These are phyloP conservation scores for Epichloe uncinata DNA, from an alignment of 2,329 filamentous ascomycete species.

Conservation along the genomic window DNA sequence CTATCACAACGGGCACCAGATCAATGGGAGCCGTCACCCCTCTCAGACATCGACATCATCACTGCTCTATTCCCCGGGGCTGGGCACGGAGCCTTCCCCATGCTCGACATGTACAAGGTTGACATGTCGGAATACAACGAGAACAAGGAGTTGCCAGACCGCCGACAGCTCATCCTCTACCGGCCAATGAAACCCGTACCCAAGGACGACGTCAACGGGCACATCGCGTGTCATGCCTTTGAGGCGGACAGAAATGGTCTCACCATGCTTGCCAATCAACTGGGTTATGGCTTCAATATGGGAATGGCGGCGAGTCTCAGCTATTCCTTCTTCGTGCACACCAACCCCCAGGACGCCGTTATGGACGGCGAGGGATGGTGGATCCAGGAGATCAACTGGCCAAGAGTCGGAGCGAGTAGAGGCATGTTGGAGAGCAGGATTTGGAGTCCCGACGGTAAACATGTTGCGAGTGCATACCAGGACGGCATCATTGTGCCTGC, in stretches of 20 bases:
- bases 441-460: conserved; percentile 39
- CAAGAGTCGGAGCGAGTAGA: conserved; percentile 31
- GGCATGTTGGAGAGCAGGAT: conserved; percentile 35
- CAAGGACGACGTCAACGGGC: conserved; percentile 26
- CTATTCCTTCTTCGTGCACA: conserved; percentile 40
- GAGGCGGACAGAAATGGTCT: conserved; percentile 41
- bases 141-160: conserved; percentile 27
- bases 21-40: conserved; percentile 32
- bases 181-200: conserved; percentile 32
- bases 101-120: conserved; percentile 41
- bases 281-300: conserved; percentile 30
- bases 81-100: conserved; percentile 32
- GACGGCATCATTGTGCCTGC: conserved; percentile 31
- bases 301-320: conserved; percentile 32
- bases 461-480: conserved; percentile 42
- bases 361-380: conserved; percentile 38
- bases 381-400: conserved; percentile 38
- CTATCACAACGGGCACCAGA: conserved; percentile 22
- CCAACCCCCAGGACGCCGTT: conserved; percentile 32
- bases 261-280: conserved; percentile 35
- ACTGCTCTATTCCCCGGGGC: conserved; percentile 22
- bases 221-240: conserved; percentile 36
- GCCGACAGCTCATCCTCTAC: conserved; percentile 36
- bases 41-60: conserved; percentile 30
- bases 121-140: conserved; percentile 35